A percentile compares a stretch with the other conserved stretches of the same genome.
Evolutionary conservation across 2,329 filamentous ascomycete species (phyloP).

Genomic region (Arthrobotrys entomopaga): DNA sequence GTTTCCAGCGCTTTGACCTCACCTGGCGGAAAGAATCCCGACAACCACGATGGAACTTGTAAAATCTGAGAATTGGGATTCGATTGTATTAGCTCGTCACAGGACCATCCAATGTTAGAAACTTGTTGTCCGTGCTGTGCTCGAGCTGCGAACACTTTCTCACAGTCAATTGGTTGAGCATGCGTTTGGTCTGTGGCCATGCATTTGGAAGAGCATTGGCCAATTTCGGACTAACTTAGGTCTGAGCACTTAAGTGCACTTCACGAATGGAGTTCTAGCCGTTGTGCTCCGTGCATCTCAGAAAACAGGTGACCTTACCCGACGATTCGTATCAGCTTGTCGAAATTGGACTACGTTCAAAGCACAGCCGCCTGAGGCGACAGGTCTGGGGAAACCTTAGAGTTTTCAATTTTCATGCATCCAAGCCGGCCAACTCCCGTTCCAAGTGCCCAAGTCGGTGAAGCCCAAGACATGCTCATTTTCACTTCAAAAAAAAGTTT

Average conservation of each 20-base stretch:
- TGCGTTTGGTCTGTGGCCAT: no score
- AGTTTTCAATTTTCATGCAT: no score
- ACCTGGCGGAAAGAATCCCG: constrained; percentile 45
- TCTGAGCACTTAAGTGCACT: constrained; percentile 35
- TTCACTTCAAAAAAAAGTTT: no score
- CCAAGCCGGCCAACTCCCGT: no score
- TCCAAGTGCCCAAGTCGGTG: no score
- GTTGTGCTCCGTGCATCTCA: not conserved
- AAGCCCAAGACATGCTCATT: not conserved
- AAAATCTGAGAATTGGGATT: constrained; percentile 30
- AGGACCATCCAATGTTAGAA: constrained; percentile 23
- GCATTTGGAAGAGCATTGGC: constrained; percentile 37
- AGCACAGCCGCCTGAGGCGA: not conserved
- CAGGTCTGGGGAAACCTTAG: no score
- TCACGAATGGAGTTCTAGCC: no score
- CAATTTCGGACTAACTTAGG: constrained; percentile 12
- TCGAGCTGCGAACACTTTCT: constrained; percentile 21
- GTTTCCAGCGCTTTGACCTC: constrained; percentile 30
- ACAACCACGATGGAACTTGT: constrained; percentile 51
- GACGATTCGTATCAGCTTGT: constrained; percentile 15
- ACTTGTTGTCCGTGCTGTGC: constrained; percentile 37
- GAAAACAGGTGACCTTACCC: constrained; percentile 34
- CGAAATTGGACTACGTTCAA: not conserved
- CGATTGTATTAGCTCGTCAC: constrained; percentile 7
- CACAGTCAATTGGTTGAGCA: constrained; percentile 8